These are phyloP conservation scores for Colletotrichum tropicicola DNA, from an alignment of 2,329 filamentous ascomycete species.

Conservation along the genomic window DNA sequence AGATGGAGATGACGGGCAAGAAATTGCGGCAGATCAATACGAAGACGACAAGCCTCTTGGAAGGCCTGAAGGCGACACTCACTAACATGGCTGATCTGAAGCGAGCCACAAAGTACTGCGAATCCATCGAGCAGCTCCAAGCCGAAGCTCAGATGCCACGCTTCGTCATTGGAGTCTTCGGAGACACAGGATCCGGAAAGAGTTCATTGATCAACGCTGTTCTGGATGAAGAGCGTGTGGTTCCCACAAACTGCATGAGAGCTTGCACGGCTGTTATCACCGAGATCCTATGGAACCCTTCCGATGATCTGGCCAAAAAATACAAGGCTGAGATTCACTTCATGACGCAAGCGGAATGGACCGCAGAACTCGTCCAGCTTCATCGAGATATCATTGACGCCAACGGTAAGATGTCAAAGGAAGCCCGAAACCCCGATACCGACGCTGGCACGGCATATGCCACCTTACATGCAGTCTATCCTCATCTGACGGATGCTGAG, in stretches of 20 bases:
- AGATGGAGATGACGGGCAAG: background rate
- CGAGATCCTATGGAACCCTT: conserved; percentile 65
- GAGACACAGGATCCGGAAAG: conserved; percentile 70
- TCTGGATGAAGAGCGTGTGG: conserved; percentile 64
- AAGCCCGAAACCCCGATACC: conserved; percentile 49
- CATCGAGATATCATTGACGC: conserved; percentile 56
- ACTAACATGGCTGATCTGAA: background rate
- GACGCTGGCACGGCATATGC: conserved; percentile 51
- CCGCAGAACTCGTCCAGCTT: conserved; percentile 57
- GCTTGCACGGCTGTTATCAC: conserved; percentile 71
- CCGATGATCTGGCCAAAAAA: conserved; percentile 38
- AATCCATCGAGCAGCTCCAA: conserved; percentile 19
- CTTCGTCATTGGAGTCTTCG: conserved; percentile 64
- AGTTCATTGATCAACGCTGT: conserved; percentile 71
- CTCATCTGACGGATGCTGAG: conserved; percentile 30
- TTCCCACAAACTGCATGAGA: conserved; percentile 59
- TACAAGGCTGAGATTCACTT: conserved; percentile 69
- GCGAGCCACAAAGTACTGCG: background rate
- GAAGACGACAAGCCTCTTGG: background rate
- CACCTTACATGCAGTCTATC: conserved; percentile 57
- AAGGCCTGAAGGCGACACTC: background rate
- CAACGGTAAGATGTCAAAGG: conserved; percentile 46
- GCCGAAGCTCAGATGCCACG: conserved; percentile 40
- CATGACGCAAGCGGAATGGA: conserved; percentile 60
- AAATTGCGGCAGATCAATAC: background rate